These are phyloP conservation scores for Aspergillus jensenii DNA, from an alignment of 2,329 filamentous ascomycete genomes.

Conservation along the genomic window DNA sequence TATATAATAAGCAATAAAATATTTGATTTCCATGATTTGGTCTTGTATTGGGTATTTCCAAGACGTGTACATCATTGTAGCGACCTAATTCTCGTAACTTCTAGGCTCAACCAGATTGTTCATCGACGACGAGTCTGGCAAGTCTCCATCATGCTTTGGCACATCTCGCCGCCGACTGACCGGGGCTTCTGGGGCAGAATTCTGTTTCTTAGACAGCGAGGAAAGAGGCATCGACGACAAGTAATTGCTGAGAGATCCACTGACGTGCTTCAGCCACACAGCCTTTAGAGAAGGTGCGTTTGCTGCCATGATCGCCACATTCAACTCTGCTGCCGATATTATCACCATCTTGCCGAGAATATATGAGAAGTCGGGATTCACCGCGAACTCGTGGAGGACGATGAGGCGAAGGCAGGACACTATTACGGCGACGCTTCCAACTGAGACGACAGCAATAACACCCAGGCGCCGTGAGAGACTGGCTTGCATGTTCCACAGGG, in stretches of 20 bases:
- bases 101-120: background rate
- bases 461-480: background rate
- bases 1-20: background rate
- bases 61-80: too few relatives aligned
- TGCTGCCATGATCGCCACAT: conserved; percentile 5
- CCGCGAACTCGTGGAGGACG: conserved; percentile 5
- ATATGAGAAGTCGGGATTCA: conserved; percentile 1
- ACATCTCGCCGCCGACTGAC: background rate
- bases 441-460: conserved; percentile 6
- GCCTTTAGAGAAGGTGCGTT: conserved; percentile 5
- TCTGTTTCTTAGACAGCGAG: background rate
- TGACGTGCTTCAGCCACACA: conserved; percentile 3
- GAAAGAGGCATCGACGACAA: background rate
- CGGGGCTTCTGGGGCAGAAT: too few relatives aligned
- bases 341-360: conserved; percentile 7
- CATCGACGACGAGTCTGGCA: background rate
- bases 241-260: background rate
- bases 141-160: background rate
- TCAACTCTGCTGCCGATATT: conserved; percentile 3
- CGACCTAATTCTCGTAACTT: background rate
- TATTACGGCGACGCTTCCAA: conserved; percentile 1
- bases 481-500: conserved; percentile 8
- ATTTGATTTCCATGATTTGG: background rate
- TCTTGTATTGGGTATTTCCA: too few relatives aligned
- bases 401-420: conserved; percentile 10